Evolutionary conservation across 495 filamentous ascomycete species (phyloP).

Genomic region (Neurospora africana): DNA sequence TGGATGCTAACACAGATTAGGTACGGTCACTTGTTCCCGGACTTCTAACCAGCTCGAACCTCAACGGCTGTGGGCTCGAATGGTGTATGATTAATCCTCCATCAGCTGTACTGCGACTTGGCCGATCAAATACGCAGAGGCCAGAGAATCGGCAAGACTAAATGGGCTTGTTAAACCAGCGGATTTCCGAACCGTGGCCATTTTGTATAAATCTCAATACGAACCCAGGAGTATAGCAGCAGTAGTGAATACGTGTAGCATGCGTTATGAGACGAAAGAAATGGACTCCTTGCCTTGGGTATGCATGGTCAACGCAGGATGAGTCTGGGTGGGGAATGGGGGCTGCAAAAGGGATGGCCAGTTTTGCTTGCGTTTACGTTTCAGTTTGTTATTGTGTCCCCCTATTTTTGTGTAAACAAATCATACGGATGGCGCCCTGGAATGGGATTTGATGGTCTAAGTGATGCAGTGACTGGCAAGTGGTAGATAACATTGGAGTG

Average conservation of each 20-base stretch:
- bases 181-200: neutral
- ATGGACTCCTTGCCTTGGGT: neutral
- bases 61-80: neutral
- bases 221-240: neutral
- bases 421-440: neutral
- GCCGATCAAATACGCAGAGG: neutral
- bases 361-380: neutral
- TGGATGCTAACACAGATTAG: conserved; percentile 5
- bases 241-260: neutral
- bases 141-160: neutral
- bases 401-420: neutral
- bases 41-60: conserved; percentile 4
- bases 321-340: neutral
- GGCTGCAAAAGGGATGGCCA: neutral
- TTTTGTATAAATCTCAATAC: neutral
- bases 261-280: neutral
- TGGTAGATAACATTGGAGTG: neutral
- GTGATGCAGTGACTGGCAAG: neutral
- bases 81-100: neutral
- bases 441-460: neutral
- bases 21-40: conserved; percentile 7
- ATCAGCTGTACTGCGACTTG: neutral
- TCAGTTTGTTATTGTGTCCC: neutral
- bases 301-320: neutral
- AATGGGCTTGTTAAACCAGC: neutral